phyloP scores from a whole-genome alignment of 2,329 filamentous ascomycete species.

The Fulvia fulva region DNA sequence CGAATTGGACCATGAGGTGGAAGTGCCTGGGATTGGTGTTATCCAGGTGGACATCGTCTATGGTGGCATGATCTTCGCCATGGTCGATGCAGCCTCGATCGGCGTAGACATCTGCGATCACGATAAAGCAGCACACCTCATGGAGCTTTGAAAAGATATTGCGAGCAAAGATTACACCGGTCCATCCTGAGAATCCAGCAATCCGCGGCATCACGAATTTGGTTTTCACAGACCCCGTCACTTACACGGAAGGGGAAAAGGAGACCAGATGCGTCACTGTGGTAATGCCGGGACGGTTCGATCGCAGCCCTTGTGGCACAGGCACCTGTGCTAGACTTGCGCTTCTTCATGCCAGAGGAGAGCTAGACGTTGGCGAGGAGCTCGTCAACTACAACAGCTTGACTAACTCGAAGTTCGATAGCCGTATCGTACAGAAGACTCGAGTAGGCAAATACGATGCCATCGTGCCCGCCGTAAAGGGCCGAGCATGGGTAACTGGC shows the following conservation, averaged over 20 bases:
- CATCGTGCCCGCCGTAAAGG: slow-evolving; percentile 41
- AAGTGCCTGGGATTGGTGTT: slow-evolving; percentile 41
- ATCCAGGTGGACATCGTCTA: slow-evolving; percentile 45
- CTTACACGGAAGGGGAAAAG: slow-evolving; percentile 24
- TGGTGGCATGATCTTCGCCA: slow-evolving; percentile 46
- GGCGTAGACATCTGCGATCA: slow-evolving; percentile 33
- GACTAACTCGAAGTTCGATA: slow-evolving; percentile 42
- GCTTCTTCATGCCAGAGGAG: slow-evolving; percentile 41
- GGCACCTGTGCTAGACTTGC: slow-evolving; percentile 45
- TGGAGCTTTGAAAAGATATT: slow-evolving; percentile 43
- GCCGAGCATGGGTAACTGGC: slow-evolving; percentile 46
- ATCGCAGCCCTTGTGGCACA: slow-evolving; percentile 47
- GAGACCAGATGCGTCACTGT: slow-evolving; percentile 38
- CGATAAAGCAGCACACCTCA: slow-evolving; percentile 35
- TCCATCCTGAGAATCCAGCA: slow-evolving; percentile 43
- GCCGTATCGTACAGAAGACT: slow-evolving; percentile 37
- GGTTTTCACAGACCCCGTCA: slow-evolving; percentile 38
- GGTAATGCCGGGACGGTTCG: slow-evolving; percentile 44
- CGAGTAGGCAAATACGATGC: slow-evolving; percentile 40
- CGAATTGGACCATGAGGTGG: slow-evolving; percentile 38
- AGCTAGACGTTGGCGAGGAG: slow-evolving; percentile 36
- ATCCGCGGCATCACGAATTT: slow-evolving; percentile 42
- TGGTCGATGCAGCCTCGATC: slow-evolving; percentile 40
- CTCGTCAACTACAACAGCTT: slow-evolving; percentile 41
- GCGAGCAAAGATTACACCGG: slow-evolving; percentile 33